Evolutionary conservation across 1,284 basidiomycete genomes (phyloP), one percentile per base, ranked within the genome.

Genomic region (Ceratobasidium theobromae): DNA sequence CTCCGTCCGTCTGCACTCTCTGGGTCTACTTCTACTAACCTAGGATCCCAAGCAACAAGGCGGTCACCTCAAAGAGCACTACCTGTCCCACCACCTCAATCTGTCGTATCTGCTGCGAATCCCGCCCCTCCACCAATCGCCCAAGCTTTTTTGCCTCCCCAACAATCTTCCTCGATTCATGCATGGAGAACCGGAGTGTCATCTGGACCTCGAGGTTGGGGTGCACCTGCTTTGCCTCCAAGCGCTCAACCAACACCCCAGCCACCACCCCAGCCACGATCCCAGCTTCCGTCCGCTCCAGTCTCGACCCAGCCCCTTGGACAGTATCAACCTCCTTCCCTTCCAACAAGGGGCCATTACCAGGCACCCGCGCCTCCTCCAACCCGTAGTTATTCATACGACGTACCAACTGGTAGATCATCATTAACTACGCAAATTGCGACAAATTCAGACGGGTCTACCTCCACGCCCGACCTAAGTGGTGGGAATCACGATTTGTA

Each of bases 131-230:
- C 21, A 27, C 43, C 43, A 23, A 6, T 46, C n/a, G 48, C 8
- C 21, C 21, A 23, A 28, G 8, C 6, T 23, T 18, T 9, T 51
- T 27, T 27, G 23, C 9, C 4, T 18, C 48, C 18, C 16, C 23
- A 9, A 25, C 16, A 9, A 14, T 11, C 23, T 6, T 16, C 45
- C 11, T 14, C 57, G 16, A 49, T 60, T 60, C 14, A 32, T 11
- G 30, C 45, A 18, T 60, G 57, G 57, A 60, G 57, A 25, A 60
- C 27, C 14, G 57, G 57, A 9, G 46, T 60, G 18, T 12, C 57
- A 5, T 60, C 57, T 32, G 46, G 41, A 21, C 32, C 55, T 32
- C 25, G 55, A 28, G 33, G 32, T 23, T 58, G 55, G 55, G 41
- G 23, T 4, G 18, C 16, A 8, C 41, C 43, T 45, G n/a, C 23